Conservation (phyloP, 768 basidiomycete species). For the Boletus insuetus region DNA sequence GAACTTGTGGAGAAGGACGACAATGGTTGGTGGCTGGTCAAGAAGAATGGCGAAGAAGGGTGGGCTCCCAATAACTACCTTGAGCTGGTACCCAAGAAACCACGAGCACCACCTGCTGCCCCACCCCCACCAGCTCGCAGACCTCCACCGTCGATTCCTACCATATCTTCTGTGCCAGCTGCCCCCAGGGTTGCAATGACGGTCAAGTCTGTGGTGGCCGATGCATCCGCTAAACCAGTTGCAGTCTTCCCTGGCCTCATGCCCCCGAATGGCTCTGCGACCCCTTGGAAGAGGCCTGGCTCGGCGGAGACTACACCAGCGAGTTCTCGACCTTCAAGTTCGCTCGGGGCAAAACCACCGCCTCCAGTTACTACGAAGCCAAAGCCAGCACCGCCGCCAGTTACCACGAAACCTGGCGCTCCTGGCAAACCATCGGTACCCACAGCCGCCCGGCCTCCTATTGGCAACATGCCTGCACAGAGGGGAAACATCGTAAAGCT, state of each 20-base stretch:
- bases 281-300: constrained; percentile 70
- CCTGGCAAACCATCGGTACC: constrained; percentile 65
- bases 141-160: constrained; percentile 43
- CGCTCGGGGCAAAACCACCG: constrained; percentile 48
- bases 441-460: constrained; percentile 49
- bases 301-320: constrained; percentile 39
- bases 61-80: constrained; percentile 97
- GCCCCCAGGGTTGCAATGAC: constrained; percentile 34
- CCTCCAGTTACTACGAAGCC: constrained; percentile 66
- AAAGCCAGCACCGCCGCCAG: constrained; percentile 56
- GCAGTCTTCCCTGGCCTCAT: constrained; percentile 80
- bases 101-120: constrained; percentile 61
- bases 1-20: constrained; percentile 90
- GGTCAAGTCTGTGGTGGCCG: constrained; percentile 47
- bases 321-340: constrained; percentile 51
- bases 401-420: constrained; percentile 51
- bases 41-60: constrained; percentile 76
- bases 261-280: constrained; percentile 60
- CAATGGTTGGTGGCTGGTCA: constrained; percentile 98
- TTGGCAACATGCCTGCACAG: constrained; percentile 33
- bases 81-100: constrained; percentile 69
- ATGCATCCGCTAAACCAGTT: constrained; percentile 71
- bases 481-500: constrained; percentile 41
- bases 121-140: constrained; percentile 63
- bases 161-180: constrained; percentile 33